Base-by-base conservation (phyloP, 352 stramenopile genomes). In the Globisporangium iwayamae region DNA sequence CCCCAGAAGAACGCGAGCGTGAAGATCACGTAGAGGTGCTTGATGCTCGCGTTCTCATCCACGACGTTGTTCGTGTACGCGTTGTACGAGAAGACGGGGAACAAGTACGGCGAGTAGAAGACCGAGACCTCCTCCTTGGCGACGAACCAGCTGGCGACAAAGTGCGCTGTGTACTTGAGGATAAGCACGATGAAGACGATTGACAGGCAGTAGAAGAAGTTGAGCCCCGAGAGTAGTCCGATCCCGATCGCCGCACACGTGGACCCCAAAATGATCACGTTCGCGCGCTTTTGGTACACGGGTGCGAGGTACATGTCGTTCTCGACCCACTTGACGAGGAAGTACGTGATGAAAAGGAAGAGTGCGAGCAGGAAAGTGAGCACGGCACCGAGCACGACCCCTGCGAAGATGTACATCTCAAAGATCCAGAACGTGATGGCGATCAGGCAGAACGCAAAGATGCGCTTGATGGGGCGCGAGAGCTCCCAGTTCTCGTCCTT, bases 81-180 rank as follows among this genome's bases (percentile, higher is more conserved):
- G 53, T 97, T 92, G 74, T 97, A 96, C 16, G 87, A 91, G 65
- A 95, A 98, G 4, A 95, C 77, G 10, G 92, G 92, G 46, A 98
- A 96, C 25, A 98, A 60, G 56, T 95, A 96, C 9, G 85, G 89
- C 39, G 89, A 92, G 61, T 90, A 93, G 65, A 92, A 97, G 45
- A 92, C 67, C 39, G 77, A 66, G 38, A 87, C 67, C 13, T 90
- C 87, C 22, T 83, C 82, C 46, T 89, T 78, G 16, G 62, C 64
- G 41, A 90, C 76, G 38, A 93, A 69, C 77, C 80, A 91, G 18
- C 72, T 78, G 38, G 77, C 78, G n/a, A 67, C 65, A 20, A 89
- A 79, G 56, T 90, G 83, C 25, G 91, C 54, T 4, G 71, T 63
- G 38, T 87, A 87, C 60, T 93, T 91, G 47, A 96, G 78, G 16